Conservation (phyloP, 768 basidiomycete genomes). For the Suillus luteus region DNA sequence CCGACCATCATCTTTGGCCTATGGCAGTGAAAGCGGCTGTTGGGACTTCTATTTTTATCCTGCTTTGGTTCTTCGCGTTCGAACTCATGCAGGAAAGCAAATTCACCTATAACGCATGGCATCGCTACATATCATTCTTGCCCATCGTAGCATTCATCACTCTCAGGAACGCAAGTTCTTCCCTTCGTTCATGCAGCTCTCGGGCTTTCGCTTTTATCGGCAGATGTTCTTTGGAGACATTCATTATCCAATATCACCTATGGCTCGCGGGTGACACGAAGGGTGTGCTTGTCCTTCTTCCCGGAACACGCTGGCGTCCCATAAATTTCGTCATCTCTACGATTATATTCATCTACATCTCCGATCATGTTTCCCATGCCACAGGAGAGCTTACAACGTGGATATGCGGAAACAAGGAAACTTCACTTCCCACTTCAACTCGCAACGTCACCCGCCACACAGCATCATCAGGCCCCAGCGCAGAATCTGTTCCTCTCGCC, state of each 20-base stretch:
- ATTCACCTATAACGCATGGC: slow-evolving; percentile 84
- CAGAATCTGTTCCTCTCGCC: slow-evolving; percentile 19
- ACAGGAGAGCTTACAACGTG: slow-evolving; percentile 68
- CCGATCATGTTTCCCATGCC: slow-evolving; percentile 74
- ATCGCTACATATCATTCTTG: slow-evolving; percentile 78
- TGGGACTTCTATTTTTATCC: slow-evolving; percentile 49
- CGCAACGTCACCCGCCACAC: slow-evolving; percentile 14
- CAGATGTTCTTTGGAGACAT: slow-evolving; percentile 86
- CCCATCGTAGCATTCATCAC: slow-evolving; percentile 77
- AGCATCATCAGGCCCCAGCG: neutral
- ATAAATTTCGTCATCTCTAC: slow-evolving; percentile 78
- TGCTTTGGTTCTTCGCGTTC: slow-evolving; percentile 83
- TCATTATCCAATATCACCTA: slow-evolving; percentile 87
- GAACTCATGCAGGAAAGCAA: slow-evolving; percentile 78
- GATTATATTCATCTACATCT: slow-evolving; percentile 78
- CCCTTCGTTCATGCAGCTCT: slow-evolving; percentile 71
- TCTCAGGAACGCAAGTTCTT: slow-evolving; percentile 74
- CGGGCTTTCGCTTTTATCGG: slow-evolving; percentile 80
- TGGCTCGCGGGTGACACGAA: slow-evolving; percentile 87
- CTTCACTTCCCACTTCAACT: slow-evolving; percentile 24
- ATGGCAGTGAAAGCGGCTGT: slow-evolving; percentile 48
- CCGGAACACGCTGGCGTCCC: slow-evolving; percentile 71
- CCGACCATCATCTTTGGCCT: slow-evolving; percentile 70
- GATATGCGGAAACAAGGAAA: slow-evolving; percentile 46
- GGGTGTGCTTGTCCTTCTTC: slow-evolving; percentile 77